phyloP scores from a whole-genome alignment of 352 stramenopile genomes.

The Globisporangium radiosum region DNA sequence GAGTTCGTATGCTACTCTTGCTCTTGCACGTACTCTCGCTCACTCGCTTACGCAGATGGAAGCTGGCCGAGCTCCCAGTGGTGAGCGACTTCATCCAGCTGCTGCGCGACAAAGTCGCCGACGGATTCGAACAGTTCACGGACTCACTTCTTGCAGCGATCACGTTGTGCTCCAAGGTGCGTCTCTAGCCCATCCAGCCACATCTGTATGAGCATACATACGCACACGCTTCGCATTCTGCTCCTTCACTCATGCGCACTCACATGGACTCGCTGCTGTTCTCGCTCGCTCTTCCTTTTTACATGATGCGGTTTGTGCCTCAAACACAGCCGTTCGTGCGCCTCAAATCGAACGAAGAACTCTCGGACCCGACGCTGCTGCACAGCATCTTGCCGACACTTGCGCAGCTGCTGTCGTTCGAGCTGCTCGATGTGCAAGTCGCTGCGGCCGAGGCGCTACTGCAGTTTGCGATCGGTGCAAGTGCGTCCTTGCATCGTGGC shows the following conservation, averaged over 20 bases:
- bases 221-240: no score
- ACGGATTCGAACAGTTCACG: conserved; percentile 35
- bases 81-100: conserved; percentile 54
- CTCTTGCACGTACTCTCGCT: not conserved
- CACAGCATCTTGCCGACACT: conserved; percentile 42
- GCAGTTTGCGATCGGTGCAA: conserved; percentile 53
- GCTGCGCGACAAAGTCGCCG: conserved; percentile 45
- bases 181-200: not conserved
- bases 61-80: conserved; percentile 50
- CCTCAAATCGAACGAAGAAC: conserved; percentile 74
- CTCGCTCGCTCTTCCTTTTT: no score
- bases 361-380: conserved; percentile 49
- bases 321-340: conserved; percentile 52
- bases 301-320: no score
- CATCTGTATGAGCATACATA: no score
- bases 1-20: not conserved
- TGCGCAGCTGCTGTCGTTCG: conserved; percentile 49
- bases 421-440: conserved; percentile 54
- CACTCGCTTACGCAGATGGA: conserved; percentile 36
- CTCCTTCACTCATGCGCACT: no score
- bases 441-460: conserved; percentile 45
- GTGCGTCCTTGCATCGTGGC: conserved; percentile 21
- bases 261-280: no score
- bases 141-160: conserved; percentile 36
- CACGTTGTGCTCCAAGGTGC: conserved; percentile 37